Evolutionary conservation across 164 flowering plant genomes (phyloP), one percentile per base, ranked within the genome.

Genomic region (Macadamia integrifolia): DNA sequence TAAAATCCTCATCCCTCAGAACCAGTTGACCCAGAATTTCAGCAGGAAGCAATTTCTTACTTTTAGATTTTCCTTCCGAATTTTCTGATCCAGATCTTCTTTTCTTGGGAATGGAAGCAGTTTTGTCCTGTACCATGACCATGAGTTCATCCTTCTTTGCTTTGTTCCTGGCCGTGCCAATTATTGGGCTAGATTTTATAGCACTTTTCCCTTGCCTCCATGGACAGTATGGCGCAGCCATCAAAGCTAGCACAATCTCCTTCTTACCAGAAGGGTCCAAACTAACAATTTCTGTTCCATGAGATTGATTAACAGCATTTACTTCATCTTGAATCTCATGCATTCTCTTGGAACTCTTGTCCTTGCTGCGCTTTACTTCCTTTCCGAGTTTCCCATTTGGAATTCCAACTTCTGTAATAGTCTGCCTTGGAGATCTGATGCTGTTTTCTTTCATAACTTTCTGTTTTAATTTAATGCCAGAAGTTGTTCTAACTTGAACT

Each of bases 161-260:
- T 61, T 75, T 73, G 35, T 56, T 74, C 75, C 23, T 74, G 48
- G 55, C 52, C 40, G 30, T 31, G 52, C 60, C 68, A 52, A 32
- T 53, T 53, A 65, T 42, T 7, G 32, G 18, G 13, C 46, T 60
- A 43, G 69, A 72, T 63, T 72, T 76, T 30, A 32, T 0, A 15
- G 17, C 49, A 43, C 18, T 40, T 61, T 78, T 80, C 4, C 72
- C 81, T 66, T 77, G 75, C 57, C 66, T 76, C 88, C 82, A 78
- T 6, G 89, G 86, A 77, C 81, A 80, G 62, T 74, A 66, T 64
- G 75, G 60, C 60, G 78, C 76, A 81, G 87, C 88, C 86, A 80
- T 80, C 64, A 81, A 63, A 63, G 76, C 86, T 61, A 61, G 80
- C 71, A 82, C 90, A 55, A 81, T 61, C 62, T 66, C 62, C 71